Percentiles rank a stretch among this genome's conserved stretches.
Evolutionary conservation across 2,329 filamentous ascomycete species (phyloP).

Genomic region (Colletotrichum sp.): DNA sequence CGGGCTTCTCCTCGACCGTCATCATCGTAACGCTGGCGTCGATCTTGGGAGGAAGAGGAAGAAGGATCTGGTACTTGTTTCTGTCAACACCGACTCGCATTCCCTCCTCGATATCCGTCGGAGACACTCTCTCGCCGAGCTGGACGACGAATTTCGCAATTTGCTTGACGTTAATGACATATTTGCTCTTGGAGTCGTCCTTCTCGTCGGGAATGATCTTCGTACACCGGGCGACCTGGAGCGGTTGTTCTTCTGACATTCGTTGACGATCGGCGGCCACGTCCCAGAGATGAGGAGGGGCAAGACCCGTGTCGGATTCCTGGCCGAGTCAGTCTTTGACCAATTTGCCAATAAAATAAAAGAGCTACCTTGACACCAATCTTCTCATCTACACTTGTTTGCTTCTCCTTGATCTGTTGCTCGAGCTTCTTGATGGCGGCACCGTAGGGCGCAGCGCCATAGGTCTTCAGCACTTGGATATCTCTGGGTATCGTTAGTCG

Average conservation of each 20-base stretch:
- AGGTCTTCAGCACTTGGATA: slow-evolving; percentile 99
- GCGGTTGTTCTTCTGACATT: slow-evolving; percentile 97
- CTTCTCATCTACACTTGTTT: slow-evolving; percentile 98
- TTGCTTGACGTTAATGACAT: slow-evolving; percentile 99
- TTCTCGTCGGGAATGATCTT: slow-evolving; percentile 99
- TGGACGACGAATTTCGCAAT: slow-evolving; percentile 99
- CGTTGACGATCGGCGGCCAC: slow-evolving; percentile 96
- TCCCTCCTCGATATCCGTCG: slow-evolving; percentile 98
- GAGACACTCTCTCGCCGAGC: slow-evolving; percentile 93
- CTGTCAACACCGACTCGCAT: slow-evolving; percentile 98
- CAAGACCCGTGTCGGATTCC: slow-evolving; percentile 98
- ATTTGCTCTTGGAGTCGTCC: slow-evolving; percentile 98
- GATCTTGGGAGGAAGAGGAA: slow-evolving; percentile 96
- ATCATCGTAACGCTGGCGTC: slow-evolving; percentile 99
- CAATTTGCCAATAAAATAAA: background rate
- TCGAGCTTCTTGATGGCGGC: slow-evolving; percentile 95
- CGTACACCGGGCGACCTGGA: slow-evolving; percentile 97
- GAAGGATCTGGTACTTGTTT: slow-evolving; percentile 98
- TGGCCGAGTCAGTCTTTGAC: slow-evolving; percentile 38
- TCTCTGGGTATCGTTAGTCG: slow-evolving; percentile 65
- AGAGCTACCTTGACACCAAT: slow-evolving; percentile 78
- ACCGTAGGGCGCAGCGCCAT: slow-evolving; percentile 95
- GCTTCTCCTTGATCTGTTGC: slow-evolving; percentile 99
- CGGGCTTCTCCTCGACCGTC: slow-evolving; percentile 99
- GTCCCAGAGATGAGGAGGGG: slow-evolving; percentile 98